Evolutionary conservation across 495 filamentous ascomycete genomes (phyloP).

Genomic region (Cryomyces minteri): DNA sequence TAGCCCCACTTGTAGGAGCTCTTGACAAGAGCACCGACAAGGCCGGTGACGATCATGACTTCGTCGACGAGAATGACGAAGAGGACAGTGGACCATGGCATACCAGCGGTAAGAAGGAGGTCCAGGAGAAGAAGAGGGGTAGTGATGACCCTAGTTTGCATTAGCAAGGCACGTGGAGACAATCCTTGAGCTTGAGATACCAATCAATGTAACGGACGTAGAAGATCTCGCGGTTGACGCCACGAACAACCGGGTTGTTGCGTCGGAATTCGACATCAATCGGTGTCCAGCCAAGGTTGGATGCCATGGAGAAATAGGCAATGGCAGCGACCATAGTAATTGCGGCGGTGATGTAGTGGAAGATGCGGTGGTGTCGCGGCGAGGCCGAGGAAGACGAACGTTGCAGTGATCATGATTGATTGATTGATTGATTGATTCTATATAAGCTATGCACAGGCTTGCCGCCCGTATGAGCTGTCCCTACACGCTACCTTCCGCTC

Average conservation of each 20-base stretch:
- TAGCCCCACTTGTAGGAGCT: conserved; percentile 50
- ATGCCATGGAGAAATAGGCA: conserved; percentile 51
- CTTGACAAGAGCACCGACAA: conserved; percentile 39
- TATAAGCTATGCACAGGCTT: too few relatives aligned
- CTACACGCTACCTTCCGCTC: too few relatives aligned
- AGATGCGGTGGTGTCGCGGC: conserved; percentile 34
- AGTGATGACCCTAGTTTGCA: conserved; percentile 22
- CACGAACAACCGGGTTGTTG: conserved; percentile 18
- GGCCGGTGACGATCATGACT: conserved; percentile 44
- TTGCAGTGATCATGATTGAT: conserved; percentile 28
- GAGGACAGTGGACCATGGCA: conserved; percentile 47
- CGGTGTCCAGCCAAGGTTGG: conserved; percentile 45
- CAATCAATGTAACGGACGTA: conserved; percentile 56
- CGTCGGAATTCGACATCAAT: conserved; percentile 36
- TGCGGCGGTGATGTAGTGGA: conserved; percentile 48
- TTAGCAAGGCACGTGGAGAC: neutral
- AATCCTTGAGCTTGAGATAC: conserved; percentile 17
- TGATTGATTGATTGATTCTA: too few relatives aligned
- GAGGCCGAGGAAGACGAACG: conserved; percentile 25
- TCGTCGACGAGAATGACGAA: conserved; percentile 39
- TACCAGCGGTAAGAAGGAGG: conserved; percentile 41
- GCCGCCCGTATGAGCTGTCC: too few relatives aligned
- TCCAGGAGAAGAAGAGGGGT: conserved; percentile 36
- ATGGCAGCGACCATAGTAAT: conserved; percentile 42
- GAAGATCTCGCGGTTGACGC: conserved; percentile 43